Evolutionary conservation across 2,329 filamentous ascomycete genomes (phyloP), one percentile per base, ranked within the genome.

Genomic region (Botrytis tulipae): DNA sequence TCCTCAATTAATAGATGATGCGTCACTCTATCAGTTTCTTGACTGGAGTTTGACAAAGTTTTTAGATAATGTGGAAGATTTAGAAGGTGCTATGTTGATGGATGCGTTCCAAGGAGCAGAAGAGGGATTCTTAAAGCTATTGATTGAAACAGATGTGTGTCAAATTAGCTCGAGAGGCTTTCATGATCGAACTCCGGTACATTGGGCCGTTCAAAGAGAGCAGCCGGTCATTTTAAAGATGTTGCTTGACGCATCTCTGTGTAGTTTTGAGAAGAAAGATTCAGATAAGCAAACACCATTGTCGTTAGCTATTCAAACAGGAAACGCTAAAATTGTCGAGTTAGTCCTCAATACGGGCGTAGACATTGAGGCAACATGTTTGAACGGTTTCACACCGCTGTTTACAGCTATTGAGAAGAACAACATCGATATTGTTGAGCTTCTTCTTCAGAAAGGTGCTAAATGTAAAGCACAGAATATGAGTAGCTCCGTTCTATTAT

Each of bases 161-260:
- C 61, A 75, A 4, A 32, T 77, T 8, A 66, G 76, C 42, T 71
- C 63, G 8, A 68, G 70, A 54, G 76, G 75, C 61, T 29, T 73
- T 12, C 1, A 65, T 14, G 46, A 62, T 25, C 65, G 68, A 65
- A 29, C 70, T 68, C 57, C 70, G 57, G 42, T 70, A 3, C 54
- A 61, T 42, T 37, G 67, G 8, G 72, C 75, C 44, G 10, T 42
- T 10, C 57, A 71, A 16, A 37, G 35, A 6, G 71, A 67, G 12
- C 29, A 73, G 8, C 59, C 1, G 12, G 5, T 5, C 10, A 32
- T 68, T 8, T 3, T 71, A 16, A 25, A 65, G 42, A 16, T 73
- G 22, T 61, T 76, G 25, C 18, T 75, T n/a, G 32, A 42, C 20
- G 25, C 57, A 42, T n/a, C 1, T 29, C n/a, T 54, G n/a, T 54